These are phyloP conservation scores for Aspergillus sp. DNA, from an alignment of 2,329 filamentous ascomycete genomes.

Conservation along the genomic window DNA sequence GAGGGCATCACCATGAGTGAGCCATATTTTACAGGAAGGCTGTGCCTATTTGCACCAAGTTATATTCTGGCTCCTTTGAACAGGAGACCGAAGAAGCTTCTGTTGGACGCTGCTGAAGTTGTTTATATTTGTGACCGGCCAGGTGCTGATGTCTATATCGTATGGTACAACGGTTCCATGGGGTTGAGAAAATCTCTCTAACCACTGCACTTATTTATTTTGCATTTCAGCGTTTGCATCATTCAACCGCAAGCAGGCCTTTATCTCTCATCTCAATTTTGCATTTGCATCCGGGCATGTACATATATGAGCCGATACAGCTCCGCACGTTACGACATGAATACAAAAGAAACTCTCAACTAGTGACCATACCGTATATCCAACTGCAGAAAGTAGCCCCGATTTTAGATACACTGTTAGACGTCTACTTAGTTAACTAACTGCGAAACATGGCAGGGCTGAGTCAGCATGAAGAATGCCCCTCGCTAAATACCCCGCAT, in stretches of 20 bases:
- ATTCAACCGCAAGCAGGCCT: not conserved
- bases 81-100: not conserved
- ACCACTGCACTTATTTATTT: not conserved
- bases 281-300: not conserved
- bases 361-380: too few relatives aligned
- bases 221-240: slow-evolving; percentile 1
- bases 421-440: too few relatives aligned
- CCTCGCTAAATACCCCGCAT: too few relatives aligned
- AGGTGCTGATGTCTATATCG: slow-evolving; percentile 1
- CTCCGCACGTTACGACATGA: not conserved
- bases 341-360: too few relatives aligned
- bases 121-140: not conserved
- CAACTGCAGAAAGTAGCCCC: too few relatives aligned
- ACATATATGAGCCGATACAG: slow-evolving; percentile 5
- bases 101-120: not conserved
- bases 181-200: not conserved
- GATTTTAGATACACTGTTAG: too few relatives aligned
- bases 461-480: too few relatives aligned
- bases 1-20: slow-evolving; percentile 20
- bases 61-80: not conserved
- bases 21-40: too few relatives aligned
- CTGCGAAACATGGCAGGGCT: too few relatives aligned
- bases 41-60: not conserved
- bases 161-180: not conserved
- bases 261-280: not conserved